Evolutionary conservation across 2,329 filamentous ascomycete genomes (phyloP), one percentile per base, ranked within the genome.

Genomic region (Exophiala mesophila): DNA sequence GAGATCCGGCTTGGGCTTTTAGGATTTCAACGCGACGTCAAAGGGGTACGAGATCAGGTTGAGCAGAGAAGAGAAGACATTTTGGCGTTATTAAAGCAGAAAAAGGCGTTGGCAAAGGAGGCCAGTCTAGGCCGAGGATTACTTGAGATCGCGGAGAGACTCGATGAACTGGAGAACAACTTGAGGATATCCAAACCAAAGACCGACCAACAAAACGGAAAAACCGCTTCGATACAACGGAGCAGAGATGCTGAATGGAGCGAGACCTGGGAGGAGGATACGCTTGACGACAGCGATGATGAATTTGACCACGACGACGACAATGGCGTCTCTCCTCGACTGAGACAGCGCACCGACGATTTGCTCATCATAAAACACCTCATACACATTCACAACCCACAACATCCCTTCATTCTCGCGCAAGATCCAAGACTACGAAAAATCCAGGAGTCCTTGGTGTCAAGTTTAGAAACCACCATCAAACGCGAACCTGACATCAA

Each of bases 1-100:
- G 88, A 94, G 59, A 83, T 97, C 21, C 77, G 87, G 31, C 85
- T 98, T 0, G 88, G 88, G 0, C 66, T 98, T 41, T 63, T 97
- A 47, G 88, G 88, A 0, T 96, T 98, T 57, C 75, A 82, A 47
- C 77, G 89, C 50, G 88, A 92, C 38, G 78, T 96, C 1, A 82
- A 86, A 52, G 81, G 82, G 36, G 74, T 97, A 36, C 80, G 80
- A 59, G 69, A 67, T 7, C 75, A 73, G 13, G 85, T 96, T 0
- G 68, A 71, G 5, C 72, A 76, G 45, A 74, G 83, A 49, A 78
- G 77, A 17, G 64, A 65, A 15, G 82, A 90, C 54, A 77, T 88
- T 2, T 70, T 71, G 26, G 63, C 59, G 3, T 64, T 88, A 38
- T 70, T 87, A 41, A 63, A 68, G n/a, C 80, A 94, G 62, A 77